phyloP scores from a whole-genome alignment of 495 filamentous ascomycete species.

The Rostrohypoxylon terebratum region DNA sequence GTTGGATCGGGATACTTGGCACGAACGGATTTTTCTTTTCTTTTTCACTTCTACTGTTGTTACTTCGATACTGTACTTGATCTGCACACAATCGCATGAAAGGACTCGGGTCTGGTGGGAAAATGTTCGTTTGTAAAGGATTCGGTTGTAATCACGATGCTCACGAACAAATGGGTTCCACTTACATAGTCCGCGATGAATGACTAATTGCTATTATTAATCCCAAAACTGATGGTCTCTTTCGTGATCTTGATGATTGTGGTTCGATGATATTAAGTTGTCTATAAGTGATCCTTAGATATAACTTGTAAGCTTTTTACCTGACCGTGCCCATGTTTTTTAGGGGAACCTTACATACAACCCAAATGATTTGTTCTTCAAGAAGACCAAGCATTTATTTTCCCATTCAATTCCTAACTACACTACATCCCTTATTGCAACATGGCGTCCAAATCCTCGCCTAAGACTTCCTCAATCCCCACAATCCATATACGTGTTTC shows the following conservation, averaged over 20 bases:
- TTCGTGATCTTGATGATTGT: not conserved
- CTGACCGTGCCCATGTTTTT: too few relatives aligned
- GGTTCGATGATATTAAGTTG: not conserved
- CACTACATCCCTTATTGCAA: slow-evolving; percentile 67
- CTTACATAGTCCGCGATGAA: not conserved
- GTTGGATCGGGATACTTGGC: not conserved
- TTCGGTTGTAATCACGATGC: not conserved
- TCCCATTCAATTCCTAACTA: slow-evolving; percentile 1
- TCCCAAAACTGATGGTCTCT: not conserved
- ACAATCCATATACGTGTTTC: slow-evolving; percentile 89
- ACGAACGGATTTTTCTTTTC: not conserved
- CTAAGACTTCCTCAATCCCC: slow-evolving; percentile 85
- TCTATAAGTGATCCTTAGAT: not conserved
- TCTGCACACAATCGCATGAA: not conserved
- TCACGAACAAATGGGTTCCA: not conserved
- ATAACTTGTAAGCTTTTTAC: too few relatives aligned
- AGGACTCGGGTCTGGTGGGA: not conserved
- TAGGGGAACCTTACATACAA: too few relatives aligned
- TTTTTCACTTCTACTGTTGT: not conserved
- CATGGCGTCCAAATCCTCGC: slow-evolving; percentile 90
- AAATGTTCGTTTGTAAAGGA: not conserved
- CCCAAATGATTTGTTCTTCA: not conserved
- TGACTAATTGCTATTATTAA: not conserved
- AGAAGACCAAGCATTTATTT: not conserved
- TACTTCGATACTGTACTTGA: not conserved